Percentiles rank a stretch among this genome's conserved stretches.
Evolutionary conservation across 805 yeast genomes (phyloP).

Genomic region (Zygosaccharomyces lentus): DNA sequence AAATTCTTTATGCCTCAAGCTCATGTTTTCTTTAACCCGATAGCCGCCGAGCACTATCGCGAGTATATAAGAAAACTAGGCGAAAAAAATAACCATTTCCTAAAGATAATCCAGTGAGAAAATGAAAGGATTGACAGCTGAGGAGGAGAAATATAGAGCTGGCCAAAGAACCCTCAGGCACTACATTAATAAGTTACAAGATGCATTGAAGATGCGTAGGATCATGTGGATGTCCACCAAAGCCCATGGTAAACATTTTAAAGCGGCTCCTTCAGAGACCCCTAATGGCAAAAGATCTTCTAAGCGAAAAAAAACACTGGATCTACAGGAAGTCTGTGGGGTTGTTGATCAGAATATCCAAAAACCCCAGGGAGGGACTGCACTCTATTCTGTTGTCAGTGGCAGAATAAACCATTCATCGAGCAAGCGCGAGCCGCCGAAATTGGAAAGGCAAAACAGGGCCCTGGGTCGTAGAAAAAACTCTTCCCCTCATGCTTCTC

Average conservation of each 20-base stretch:
- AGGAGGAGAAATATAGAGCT: neutral
- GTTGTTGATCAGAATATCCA: too few species aligned
- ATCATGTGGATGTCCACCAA: neutral
- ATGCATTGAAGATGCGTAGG: neutral
- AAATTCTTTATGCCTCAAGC: too few species aligned
- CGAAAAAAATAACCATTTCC: neutral
- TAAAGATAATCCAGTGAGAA: neutral
- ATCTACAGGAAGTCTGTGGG: too few species aligned
- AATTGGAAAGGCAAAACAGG: too few species aligned
- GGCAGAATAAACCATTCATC: neutral
- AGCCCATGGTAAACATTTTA: neutral
- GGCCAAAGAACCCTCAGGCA: neutral
- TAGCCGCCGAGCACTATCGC: slow-evolving; percentile 5
- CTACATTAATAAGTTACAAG: neutral
- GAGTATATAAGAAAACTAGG: neutral
- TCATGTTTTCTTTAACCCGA: neutral
- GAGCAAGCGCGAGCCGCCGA: too few species aligned
- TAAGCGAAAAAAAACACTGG: too few species aligned
- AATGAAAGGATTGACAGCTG: neutral
- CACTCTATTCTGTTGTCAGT: too few species aligned
- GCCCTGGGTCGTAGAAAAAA: too few species aligned
- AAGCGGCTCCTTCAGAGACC: neutral
- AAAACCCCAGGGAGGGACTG: too few species aligned
- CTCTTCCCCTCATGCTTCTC: neutral
- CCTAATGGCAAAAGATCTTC: neutral